These are phyloP conservation scores for Tulasnella sp. DNA, from an alignment of 768 basidiomycete species.

Conservation along the genomic window DNA sequence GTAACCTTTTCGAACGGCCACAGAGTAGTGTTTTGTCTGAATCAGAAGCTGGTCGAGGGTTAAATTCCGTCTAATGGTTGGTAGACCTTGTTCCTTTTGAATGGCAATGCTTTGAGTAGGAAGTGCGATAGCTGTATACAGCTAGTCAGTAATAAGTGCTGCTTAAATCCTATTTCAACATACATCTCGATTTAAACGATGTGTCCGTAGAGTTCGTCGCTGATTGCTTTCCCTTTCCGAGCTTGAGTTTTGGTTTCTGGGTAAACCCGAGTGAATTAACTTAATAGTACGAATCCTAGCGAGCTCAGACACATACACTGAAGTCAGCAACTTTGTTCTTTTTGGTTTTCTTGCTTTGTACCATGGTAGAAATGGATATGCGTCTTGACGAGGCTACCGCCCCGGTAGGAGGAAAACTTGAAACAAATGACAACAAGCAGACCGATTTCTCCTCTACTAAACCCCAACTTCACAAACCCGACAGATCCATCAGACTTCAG, in stretches of 20 bases:
- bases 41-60: conserved; percentile 71
- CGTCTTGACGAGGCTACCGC: background rate
- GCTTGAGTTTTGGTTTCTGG: conserved; percentile 94
- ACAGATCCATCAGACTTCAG: background rate
- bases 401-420: background rate
- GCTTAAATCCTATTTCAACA: conserved; percentile 37
- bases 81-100: conserved; percentile 54
- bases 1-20: conserved; percentile 67
- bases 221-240: conserved; percentile 87
- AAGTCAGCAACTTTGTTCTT: conserved; percentile 90
- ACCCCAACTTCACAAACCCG: background rate
- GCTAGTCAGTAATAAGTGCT: background rate
- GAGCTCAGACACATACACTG: conserved; percentile 47
- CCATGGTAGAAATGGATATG: conserved; percentile 49
- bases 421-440: background rate
- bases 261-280: background rate
- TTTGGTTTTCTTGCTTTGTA: conserved; percentile 80
- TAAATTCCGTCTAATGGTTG: conserved; percentile 72
- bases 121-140: conserved; percentile 71
- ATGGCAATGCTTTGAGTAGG: conserved; percentile 75
- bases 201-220: conserved; percentile 88
- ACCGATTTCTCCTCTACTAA: background rate
- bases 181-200: conserved; percentile 91
- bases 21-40: conserved; percentile 80
- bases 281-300: background rate